A percentile compares a stretch with the other conserved stretches of the same genome.
These are phyloP conservation scores for Gynochthodes officinalis DNA, from an alignment of 257 asterid genomes.

Conservation along the genomic window DNA sequence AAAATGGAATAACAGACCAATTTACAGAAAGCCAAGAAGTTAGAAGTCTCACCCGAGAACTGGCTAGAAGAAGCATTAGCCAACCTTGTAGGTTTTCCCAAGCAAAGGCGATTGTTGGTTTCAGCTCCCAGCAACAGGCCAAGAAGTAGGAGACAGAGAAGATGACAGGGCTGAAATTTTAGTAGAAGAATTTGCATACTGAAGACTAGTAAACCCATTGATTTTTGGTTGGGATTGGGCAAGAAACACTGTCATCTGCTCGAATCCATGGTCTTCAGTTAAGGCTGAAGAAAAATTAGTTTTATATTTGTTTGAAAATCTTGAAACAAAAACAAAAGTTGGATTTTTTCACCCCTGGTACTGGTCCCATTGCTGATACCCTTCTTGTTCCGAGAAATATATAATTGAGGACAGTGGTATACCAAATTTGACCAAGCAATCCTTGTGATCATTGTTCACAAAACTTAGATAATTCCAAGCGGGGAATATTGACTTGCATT, in stretches of 20 bases:
- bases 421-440: neutral
- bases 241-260: neutral
- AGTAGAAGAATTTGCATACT: conserved; percentile 15
- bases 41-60: conserved; percentile 42
- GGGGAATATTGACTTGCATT: neutral
- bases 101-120: conserved; percentile 28
- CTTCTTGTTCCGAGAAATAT: neutral
- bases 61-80: conserved; percentile 87
- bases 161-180: neutral
- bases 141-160: conserved; percentile 8
- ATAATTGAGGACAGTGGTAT: neutral
- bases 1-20: too few relatives aligned
- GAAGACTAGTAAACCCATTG: conserved; percentile 29
- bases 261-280: conserved; percentile 34
- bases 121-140: neutral
- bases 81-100: conserved; percentile 62
- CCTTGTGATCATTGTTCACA: neutral
- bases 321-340: neutral
- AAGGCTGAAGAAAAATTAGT: conserved; percentile 27
- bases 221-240: conserved; percentile 3
- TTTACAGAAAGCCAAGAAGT: too few relatives aligned
- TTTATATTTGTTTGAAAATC: neutral
- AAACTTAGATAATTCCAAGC: neutral
- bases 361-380: neutral
- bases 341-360: neutral